Base-by-base conservation (phyloP, 345 rosid species). In the Gossypium stocksii region DNA sequence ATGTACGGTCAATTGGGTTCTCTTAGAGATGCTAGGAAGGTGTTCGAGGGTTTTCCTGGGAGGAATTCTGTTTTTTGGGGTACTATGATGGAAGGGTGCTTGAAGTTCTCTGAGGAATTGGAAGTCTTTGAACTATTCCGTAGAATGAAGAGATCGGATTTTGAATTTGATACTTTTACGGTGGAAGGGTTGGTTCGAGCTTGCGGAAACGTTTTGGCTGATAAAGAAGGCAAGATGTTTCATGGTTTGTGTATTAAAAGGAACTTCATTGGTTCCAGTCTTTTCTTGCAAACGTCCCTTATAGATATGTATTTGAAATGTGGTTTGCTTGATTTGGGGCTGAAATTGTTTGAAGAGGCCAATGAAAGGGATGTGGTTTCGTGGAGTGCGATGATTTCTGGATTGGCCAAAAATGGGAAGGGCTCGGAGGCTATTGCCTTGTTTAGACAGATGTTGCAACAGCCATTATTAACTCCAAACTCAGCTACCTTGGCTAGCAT, bases 61-160 rank as follows among this genome's bases (percentile, higher is more conserved):
- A 84, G 81, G 77, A 85, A 58, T 70, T 84, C 85, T 25, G 84
- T 91, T 62, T 85, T 85, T 56, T 87, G 89, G 89, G 88, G 89
- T 43, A 80, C 82, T 60, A 69, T 89, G 84, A 83, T 89, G 81
- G 80, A 80, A 45, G 91, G 91, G 2, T 87, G 82, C 23, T 80
- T 85, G 27, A 89, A 71, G 74, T 72, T 41, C 80, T 71, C 83
- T 44, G 60, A 71, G 63, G 76, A 83, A 59, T 14, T 58, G 13
- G 73, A 83, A 76, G 87, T 81, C 2, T 79, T 88, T 67, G 77
- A 79, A 74, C 75, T 86, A 76, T 83, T 79, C 62, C 52, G 57
- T 79, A 78, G 77, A 71, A 88, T 88, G 89, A 83, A 84, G 78
- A 81, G 73, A 8, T n/a, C 63, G 1, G 76, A 77, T 46, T 16